Base-by-base conservation (phyloP, 192 early-diverging fungal species). In the Umbelopsis isabellina region DNA sequence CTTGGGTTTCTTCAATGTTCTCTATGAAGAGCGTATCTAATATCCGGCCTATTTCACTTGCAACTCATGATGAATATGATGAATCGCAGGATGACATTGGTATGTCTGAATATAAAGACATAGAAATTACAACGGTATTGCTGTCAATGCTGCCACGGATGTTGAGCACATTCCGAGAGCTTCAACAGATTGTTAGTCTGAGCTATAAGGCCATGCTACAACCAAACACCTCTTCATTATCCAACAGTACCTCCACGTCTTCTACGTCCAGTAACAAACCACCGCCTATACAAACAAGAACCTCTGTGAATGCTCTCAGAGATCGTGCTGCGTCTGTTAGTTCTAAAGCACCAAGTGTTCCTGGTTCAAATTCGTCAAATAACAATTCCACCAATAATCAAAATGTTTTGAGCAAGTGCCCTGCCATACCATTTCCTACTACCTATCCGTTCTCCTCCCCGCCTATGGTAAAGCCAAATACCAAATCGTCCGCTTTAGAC, bases 131-230 rank as follows among this genome's bases (percentile, higher is more conserved):
- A 13, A 67, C 52, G 18, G 50, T 48, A 44, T n/a, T 72, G 2
- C 22, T 75, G 8, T 68, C 69, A 44, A 25, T 79, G 21, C 46
- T 79, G 4, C 78, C 78, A 9, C 70, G 68, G 9, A 12, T 79
- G n/a, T 37, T 79, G 22, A 72, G 65, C 20, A 51, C 74, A 3
- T 79, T 72, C 64, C 72, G 41, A 47, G 78, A 79, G 2, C 47
- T 79, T 18, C 78, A 79, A 35, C 58, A 65, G 8, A 61, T 61
- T 16, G 55, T 61, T 12, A 61, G 55, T 61, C 13, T 27, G 30
- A 27, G 55, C 27, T 61, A 61, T 30, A 61, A 61, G 55, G 44
- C 66, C 15, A 67, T 49, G 66, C n/a, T 49, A 20, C 66, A 49
- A 46, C 45, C 66, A 7, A 67, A 20, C 13, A 18, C 65, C 13